Evolutionary conservation across 2,329 filamentous ascomycete genomes (phyloP).

Genomic region (Zasmidium cellare): DNA sequence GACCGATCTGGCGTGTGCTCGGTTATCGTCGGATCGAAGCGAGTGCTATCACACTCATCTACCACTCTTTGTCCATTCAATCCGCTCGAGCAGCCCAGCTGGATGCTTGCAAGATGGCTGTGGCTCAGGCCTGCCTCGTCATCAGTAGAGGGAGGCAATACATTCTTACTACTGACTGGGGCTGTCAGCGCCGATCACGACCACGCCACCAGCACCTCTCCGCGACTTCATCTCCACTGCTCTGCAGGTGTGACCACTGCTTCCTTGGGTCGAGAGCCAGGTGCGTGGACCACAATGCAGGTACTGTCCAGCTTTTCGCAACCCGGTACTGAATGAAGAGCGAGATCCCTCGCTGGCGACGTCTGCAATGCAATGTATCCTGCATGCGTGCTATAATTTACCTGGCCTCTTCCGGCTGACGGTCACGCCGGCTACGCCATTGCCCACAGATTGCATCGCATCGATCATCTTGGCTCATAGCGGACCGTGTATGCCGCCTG

Average conservation of each 20-base stretch:
- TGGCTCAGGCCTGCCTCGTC: neutral
- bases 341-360: slow-evolving; percentile 9
- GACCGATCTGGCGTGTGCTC: neutral
- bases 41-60: neutral
- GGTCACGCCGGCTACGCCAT: slow-evolving; percentile 6
- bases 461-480: slow-evolving; percentile 10
- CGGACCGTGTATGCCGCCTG: slow-evolving; percentile 13
- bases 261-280: slow-evolving; percentile 9
- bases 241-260: neutral
- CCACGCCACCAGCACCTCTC: slow-evolving; percentile 13
- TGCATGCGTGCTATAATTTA: slow-evolving; percentile 13
- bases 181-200: slow-evolving; percentile 11
- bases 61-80: no score
- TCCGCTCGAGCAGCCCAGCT: neutral
- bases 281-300: slow-evolving; percentile 17
- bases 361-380: slow-evolving; percentile 1
- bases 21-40: neutral
- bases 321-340: slow-evolving; percentile 19
- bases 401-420: slow-evolving; percentile 11
- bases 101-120: neutral
- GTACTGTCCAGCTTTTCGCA: slow-evolving; percentile 11
- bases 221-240: neutral
- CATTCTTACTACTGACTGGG: neutral
- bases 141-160: neutral
- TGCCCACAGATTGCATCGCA: slow-evolving; percentile 16